Percentiles rank a stretch among this genome's conserved stretches.
These are phyloP conservation scores for Magnolia officinalis DNA, from an alignment of 164 flowering plant species.

Conservation along the genomic window DNA sequence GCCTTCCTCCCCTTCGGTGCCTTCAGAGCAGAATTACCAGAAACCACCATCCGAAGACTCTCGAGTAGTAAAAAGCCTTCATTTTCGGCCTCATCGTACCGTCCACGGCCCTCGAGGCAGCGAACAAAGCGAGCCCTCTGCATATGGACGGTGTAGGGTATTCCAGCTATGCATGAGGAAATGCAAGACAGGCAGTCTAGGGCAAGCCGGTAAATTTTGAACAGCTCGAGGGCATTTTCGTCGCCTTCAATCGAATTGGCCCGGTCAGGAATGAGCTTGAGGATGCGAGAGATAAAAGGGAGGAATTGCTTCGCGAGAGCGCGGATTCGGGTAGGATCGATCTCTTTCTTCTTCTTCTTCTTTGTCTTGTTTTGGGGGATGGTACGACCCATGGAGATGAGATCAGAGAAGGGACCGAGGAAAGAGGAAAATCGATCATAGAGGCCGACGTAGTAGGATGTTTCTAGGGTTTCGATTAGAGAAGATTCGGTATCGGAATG, in stretches of 20 bases:
- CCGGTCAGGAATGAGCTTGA: constrained; percentile 53
- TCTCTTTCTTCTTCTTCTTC: constrained; percentile 5
- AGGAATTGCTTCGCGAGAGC: constrained; percentile 75
- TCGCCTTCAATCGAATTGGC: constrained; percentile 28
- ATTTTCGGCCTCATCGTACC: constrained; percentile 38
- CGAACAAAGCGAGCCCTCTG: constrained; percentile 53
- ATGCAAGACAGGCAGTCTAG: constrained; percentile 23
- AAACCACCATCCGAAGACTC: constrained; percentile 27
- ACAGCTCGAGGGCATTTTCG: constrained; percentile 26
- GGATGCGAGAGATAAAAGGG: constrained; percentile 50
- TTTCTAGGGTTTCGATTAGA: constrained; percentile 22
- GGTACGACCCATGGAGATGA: constrained; percentile 8
- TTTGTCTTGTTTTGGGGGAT: constrained; percentile 10
- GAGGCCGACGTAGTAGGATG: constrained; percentile 18
- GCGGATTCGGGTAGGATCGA: constrained; percentile 29
- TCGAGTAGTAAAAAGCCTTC: constrained; percentile 52
- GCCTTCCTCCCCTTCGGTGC: constrained; percentile 13
- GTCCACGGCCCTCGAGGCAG: constrained; percentile 47
- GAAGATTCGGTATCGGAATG: constrained; percentile 16
- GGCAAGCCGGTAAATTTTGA: constrained; percentile 43
- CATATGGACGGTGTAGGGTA: constrained; percentile 39
- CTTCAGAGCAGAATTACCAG: background rate
- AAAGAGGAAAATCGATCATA: constrained; percentile 3
- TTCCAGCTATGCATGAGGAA: constrained; percentile 46
- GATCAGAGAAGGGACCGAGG: constrained; percentile 22